Conservation (phyloP, 2,329 filamentous ascomycete genomes). For the Fusarium metavorans region DNA sequence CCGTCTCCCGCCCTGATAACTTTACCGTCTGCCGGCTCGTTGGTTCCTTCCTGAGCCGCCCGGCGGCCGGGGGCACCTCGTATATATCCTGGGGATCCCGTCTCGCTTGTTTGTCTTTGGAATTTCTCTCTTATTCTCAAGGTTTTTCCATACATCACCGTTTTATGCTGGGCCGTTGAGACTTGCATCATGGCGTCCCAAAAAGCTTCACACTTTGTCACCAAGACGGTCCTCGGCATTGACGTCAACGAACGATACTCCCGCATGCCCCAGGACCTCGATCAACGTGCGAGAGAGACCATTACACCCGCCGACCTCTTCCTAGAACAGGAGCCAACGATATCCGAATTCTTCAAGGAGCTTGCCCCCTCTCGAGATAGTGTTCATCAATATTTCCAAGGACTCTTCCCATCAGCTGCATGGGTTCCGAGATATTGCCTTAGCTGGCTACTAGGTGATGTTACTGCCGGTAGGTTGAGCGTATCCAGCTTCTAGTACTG, state of each 20-base stretch:
- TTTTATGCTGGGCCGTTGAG: neutral
- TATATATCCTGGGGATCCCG: constrained; percentile 21
- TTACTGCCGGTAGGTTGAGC: constrained; percentile 71
- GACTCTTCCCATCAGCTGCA: constrained; percentile 72
- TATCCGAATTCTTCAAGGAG: constrained; percentile 70
- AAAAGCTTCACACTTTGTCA: constrained; percentile 37
- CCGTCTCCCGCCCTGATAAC: constrained; percentile 3
- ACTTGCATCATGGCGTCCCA: constrained; percentile 23
- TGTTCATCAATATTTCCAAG: constrained; percentile 61
- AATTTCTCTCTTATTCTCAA: neutral
- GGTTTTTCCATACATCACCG: neutral
- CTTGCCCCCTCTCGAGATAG: constrained; percentile 63
- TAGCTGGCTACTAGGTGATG: constrained; percentile 78
- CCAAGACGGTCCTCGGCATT: constrained; percentile 48
- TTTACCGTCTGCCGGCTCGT: constrained; percentile 17
- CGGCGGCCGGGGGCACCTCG: constrained; percentile 21
- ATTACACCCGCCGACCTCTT: constrained; percentile 47
- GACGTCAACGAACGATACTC: constrained; percentile 46
- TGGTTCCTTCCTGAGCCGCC: constrained; percentile 15
- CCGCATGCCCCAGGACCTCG: constrained; percentile 42
- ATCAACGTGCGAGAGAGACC: constrained; percentile 39
- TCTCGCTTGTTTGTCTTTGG: neutral
- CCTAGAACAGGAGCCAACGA: constrained; percentile 76
- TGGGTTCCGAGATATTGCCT: constrained; percentile 80
- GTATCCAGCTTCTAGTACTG: constrained; percentile 54